Evolutionary conservation across 768 basidiomycete genomes (phyloP).

Genomic region (Agaricus sinodeliciosus): DNA sequence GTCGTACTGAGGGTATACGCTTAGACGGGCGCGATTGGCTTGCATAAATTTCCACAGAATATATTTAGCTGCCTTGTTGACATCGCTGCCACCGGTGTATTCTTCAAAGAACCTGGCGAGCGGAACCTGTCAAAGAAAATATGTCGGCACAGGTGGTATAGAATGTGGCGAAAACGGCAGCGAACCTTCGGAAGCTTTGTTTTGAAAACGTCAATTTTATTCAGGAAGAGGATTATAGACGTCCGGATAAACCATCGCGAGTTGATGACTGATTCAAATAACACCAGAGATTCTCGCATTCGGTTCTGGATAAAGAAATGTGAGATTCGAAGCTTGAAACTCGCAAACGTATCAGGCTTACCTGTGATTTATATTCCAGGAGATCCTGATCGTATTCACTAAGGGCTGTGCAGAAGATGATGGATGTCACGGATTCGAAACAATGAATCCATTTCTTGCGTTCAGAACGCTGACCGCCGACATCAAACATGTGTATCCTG

Average conservation of each 20-base stretch:
- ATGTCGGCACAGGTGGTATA: background rate
- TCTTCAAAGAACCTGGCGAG: constrained; percentile 81
- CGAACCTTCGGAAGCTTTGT: constrained; percentile 67
- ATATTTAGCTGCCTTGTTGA: constrained; percentile 92
- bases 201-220: constrained; percentile 92
- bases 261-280: constrained; percentile 91
- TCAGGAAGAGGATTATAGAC: constrained; percentile 86
- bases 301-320: constrained; percentile 52
- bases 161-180: background rate
- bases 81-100: constrained; percentile 82
- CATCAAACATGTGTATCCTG: constrained; percentile 69
- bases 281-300: constrained; percentile 85
- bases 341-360: constrained; percentile 16
- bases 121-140: constrained; percentile 43
- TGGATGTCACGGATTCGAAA: constrained; percentile 54
- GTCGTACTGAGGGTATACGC: constrained; percentile 64
- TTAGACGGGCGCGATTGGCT: constrained; percentile 75
- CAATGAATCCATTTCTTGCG: constrained; percentile 79
- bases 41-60: constrained; percentile 96
- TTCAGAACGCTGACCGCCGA: constrained; percentile 75
- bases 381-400: constrained; percentile 74
- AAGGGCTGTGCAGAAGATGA: constrained; percentile 63
- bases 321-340: background rate
- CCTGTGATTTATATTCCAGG: constrained; percentile 61
- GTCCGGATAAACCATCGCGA: constrained; percentile 91